A percentile compares a stretch with the other conserved stretches of the same genome.
Conservation (phyloP, 805 yeast species). For the Wickerhamiella vanderwaltii region DNA sequence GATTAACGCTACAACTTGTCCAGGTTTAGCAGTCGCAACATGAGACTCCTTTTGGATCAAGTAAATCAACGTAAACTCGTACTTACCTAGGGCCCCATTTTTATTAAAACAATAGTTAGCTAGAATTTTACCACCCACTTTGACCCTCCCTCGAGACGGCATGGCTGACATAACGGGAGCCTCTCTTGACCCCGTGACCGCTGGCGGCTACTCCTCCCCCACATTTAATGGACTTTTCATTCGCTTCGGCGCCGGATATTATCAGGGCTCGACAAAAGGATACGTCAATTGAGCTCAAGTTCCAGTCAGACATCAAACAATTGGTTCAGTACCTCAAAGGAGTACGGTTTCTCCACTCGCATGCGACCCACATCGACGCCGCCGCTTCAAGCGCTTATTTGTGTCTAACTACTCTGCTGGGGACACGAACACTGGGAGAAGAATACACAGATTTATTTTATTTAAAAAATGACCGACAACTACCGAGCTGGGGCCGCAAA, state of each 20-base stretch:
- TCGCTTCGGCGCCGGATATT: conserved; percentile 80
- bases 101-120: no score
- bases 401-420: conserved; percentile 60
- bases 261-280: conserved; percentile 89
- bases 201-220: no score
- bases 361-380: conserved; percentile 49
- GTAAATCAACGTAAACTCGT: background rate
- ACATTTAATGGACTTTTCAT: conserved; percentile 37
- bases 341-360: conserved; percentile 45
- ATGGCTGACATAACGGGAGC: no score
- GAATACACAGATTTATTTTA: conserved; percentile 63
- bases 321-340: conserved; percentile 41
- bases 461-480: conserved; percentile 18
- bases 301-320: conserved; percentile 45
- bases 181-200: no score
- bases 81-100: no score
- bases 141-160: no score
- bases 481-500: conserved; percentile 31
- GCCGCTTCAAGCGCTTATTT: conserved; percentile 51
- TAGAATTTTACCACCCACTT: no score
- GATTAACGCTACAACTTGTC: no score
- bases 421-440: conserved; percentile 81
- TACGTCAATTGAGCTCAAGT: conserved; percentile 47
- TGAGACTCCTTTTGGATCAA: background rate
- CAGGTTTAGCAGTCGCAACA: no score